These are phyloP conservation scores for Trametes sp. DNA, from an alignment of 1,284 basidiomycete genomes.

Conservation along the genomic window DNA sequence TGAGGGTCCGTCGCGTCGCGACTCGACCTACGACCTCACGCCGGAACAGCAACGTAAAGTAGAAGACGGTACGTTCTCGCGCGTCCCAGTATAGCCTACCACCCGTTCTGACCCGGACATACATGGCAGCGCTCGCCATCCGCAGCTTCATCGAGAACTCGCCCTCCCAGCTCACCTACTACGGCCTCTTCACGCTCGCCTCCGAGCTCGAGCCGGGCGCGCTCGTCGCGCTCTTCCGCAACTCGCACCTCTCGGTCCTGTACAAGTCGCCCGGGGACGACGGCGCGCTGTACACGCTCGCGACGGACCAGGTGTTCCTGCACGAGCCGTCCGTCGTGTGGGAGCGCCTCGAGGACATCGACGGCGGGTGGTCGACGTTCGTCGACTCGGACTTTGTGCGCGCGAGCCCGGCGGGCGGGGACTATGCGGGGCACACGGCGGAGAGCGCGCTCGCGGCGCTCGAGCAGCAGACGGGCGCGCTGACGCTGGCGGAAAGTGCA, in stretches of 20 bases:
- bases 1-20: constrained; percentile 11
- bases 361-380: constrained; percentile 78
- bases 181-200: constrained; percentile 77
- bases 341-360: constrained; percentile 90
- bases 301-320: constrained; percentile 83
- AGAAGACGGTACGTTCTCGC: constrained; percentile 62
- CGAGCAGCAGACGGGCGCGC: constrained; percentile 37
- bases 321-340: constrained; percentile 83
- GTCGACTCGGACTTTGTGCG: constrained; percentile 73
- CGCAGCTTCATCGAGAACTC: constrained; percentile 76
- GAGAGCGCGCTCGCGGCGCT: constrained; percentile 58
- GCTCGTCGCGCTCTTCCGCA: constrained; percentile 86
- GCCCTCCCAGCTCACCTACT: constrained; percentile 86
- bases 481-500: constrained; percentile 53
- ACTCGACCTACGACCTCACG: constrained; percentile 44
- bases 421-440: constrained; percentile 78
- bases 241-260: constrained; percentile 88
- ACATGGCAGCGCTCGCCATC: constrained; percentile 66
- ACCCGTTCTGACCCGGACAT: background rate
- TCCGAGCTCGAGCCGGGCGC: constrained; percentile 60
- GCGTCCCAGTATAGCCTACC: no score
- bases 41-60: constrained; percentile 65
- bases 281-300: constrained; percentile 76
- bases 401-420: constrained; percentile 77
- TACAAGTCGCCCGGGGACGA: constrained; percentile 64